Evolutionary conservation across 1,284 basidiomycete genomes (phyloP).

Genomic region (Austroboletus novae-zelandiae): DNA sequence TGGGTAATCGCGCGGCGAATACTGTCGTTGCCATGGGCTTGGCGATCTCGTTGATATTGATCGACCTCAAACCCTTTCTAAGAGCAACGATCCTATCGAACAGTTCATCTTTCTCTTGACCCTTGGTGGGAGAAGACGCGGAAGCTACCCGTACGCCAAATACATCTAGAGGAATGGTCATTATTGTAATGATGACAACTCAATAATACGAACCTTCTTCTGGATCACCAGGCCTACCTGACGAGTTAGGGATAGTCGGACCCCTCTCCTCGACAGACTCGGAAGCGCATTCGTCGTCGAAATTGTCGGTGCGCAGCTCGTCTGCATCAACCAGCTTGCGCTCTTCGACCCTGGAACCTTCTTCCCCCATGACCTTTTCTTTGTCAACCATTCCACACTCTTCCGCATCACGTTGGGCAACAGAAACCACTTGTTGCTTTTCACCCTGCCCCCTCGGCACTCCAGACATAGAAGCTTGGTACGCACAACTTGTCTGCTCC

Average conservation of each 20-base stretch:
- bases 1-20: slow-evolving; percentile 52
- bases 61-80: slow-evolving; percentile 57
- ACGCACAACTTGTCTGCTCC: slow-evolving; percentile 32
- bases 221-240: not conserved
- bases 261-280: slow-evolving; percentile 3
- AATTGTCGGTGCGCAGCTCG: slow-evolving; percentile 5
- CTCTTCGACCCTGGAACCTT: not conserved
- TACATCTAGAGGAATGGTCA: slow-evolving; percentile 43
- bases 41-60: slow-evolving; percentile 57
- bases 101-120: slow-evolving; percentile 37
- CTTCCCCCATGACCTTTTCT: slow-evolving; percentile 26
- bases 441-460: slow-evolving; percentile 22
- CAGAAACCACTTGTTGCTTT: slow-evolving; percentile 21
- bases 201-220: slow-evolving; percentile 27
- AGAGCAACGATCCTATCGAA: slow-evolving; percentile 43
- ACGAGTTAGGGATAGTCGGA: not conserved
- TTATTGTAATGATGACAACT: slow-evolving; percentile 1
- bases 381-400: slow-evolving; percentile 33
- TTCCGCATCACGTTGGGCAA: slow-evolving; percentile 20
- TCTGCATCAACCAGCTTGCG: slow-evolving; percentile 16
- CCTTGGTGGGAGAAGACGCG: slow-evolving; percentile 30
- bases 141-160: slow-evolving; percentile 48
- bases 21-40: slow-evolving; percentile 37
- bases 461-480: slow-evolving; percentile 21
- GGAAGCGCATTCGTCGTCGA: not conserved